Evolutionary conservation across 352 stramenopile genomes (phyloP).

Genomic region (Pythium brachiatum): DNA sequence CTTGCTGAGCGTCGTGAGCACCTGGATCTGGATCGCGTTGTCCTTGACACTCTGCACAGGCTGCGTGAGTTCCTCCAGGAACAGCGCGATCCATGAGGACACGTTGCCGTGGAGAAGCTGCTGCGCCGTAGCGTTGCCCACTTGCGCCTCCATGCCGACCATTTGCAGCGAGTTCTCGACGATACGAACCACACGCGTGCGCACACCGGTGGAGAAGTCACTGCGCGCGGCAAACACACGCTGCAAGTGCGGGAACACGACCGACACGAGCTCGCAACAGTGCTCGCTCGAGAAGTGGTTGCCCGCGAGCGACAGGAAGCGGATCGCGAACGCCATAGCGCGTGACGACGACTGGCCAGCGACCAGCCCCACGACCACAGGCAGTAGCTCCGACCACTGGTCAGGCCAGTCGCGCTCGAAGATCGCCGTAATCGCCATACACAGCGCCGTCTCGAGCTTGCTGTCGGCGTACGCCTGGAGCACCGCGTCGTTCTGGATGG

Average conservation of each 20-base stretch:
- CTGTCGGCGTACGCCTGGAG: constrained; percentile 56
- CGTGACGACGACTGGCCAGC: constrained; percentile 29
- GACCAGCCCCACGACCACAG: constrained; percentile 59
- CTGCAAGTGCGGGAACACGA: constrained; percentile 72
- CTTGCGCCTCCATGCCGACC: constrained; percentile 80
- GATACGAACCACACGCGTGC: constrained; percentile 63
- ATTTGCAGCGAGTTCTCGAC: constrained; percentile 77
- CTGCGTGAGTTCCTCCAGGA: constrained; percentile 47
- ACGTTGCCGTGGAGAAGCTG: constrained; percentile 67
- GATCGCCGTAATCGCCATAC: constrained; percentile 71
- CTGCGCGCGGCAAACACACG: constrained; percentile 47
- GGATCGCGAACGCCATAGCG: constrained; percentile 66
- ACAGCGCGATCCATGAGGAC: constrained; percentile 67
- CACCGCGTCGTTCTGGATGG: constrained; percentile 44
- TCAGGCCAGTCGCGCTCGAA: constrained; percentile 85
- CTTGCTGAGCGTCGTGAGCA: constrained; percentile 66
- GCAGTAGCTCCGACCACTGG: constrained; percentile 77
- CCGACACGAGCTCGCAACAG: constrained; percentile 72
- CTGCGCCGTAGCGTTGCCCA: constrained; percentile 56
- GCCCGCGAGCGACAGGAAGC: constrained; percentile 68
- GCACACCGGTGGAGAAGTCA: constrained; percentile 50
- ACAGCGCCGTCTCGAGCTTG: constrained; percentile 80
- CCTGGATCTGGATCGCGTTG: constrained; percentile 74
- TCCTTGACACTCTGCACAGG: constrained; percentile 51
- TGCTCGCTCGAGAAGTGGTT: constrained; percentile 78